Evolutionary conservation across 1,284 basidiomycete species (phyloP).

Genomic region (Tylopilus sp.): DNA sequence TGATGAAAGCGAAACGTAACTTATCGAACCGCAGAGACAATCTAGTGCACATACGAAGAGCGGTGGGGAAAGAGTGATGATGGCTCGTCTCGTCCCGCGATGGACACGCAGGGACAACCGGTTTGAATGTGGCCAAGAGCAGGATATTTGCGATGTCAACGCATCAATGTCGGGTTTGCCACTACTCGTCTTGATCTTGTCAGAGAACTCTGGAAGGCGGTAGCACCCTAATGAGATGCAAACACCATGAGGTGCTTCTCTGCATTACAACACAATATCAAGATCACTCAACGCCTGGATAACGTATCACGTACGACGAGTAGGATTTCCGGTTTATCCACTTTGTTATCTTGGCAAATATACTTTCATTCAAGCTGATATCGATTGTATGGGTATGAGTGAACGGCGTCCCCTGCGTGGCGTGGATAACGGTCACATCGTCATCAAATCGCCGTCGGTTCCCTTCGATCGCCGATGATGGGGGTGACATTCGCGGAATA

Average conservation of each 20-base stretch:
- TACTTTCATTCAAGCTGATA: conserved; percentile 20
- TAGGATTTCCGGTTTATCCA: conserved; percentile 24
- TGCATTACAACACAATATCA: conserved; percentile 3
- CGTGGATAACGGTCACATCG: conserved; percentile 20
- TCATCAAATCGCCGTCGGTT: conserved; percentile 14
- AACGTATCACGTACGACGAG: conserved; percentile 22
- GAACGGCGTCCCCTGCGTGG: conserved; percentile 21
- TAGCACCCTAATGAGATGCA: conserved; percentile 33
- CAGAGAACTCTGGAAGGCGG: conserved; percentile 19
- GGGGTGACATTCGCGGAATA: neutral
- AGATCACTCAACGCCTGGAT: neutral
- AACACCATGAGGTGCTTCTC: conserved; percentile 20
- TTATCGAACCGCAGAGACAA: neutral
- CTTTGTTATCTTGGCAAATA: conserved; percentile 18
- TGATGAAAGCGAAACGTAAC: neutral
- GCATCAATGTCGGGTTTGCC: conserved; percentile 5
- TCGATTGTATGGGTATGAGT: conserved; percentile 22
- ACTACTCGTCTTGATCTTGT: conserved; percentile 1
- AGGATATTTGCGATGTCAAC: conserved; percentile 11
- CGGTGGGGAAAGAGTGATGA: conserved; percentile 26
- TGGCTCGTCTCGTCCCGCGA: conserved; percentile 4
- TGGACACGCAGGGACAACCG: conserved; percentile 19
- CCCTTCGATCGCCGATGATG: neutral
- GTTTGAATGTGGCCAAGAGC: conserved; percentile 28
- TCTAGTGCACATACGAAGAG: conserved; percentile 21